Evolutionary conservation across 2,329 filamentous ascomycete genomes (phyloP).

Genomic region (Paecilomyces dactylethromorphus): DNA sequence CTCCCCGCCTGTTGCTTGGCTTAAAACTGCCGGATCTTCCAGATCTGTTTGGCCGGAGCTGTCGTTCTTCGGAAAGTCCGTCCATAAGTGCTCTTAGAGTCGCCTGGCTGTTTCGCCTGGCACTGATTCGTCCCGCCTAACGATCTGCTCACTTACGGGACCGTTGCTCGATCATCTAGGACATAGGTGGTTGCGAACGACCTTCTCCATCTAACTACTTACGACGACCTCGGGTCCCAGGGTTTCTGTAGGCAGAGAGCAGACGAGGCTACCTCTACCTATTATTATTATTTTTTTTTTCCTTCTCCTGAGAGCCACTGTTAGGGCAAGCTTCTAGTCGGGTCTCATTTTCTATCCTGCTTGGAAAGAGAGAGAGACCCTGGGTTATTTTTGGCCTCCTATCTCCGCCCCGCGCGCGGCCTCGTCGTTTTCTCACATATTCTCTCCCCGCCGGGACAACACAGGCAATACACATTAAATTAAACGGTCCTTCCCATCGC

Average conservation of each 20-base stretch:
- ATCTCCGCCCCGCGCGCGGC: not conserved
- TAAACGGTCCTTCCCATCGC: not conserved
- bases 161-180: not conserved
- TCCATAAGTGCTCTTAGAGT: not conserved
- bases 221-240: not conserved
- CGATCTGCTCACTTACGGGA: not conserved
- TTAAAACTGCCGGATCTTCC: not conserved
- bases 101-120: not conserved
- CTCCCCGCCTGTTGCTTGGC: not conserved
- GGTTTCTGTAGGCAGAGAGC: not conserved
- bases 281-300: not conserved
- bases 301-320: not conserved
- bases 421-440: not conserved
- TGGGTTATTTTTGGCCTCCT: not conserved
- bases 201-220: not conserved
- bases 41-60: not conserved
- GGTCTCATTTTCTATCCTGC: not conserved
- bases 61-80: not conserved
- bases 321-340: not conserved
- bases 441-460: not conserved
- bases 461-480: not conserved
- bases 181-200: not conserved
- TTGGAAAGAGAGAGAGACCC: not conserved
- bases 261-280: not conserved
- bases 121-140: not conserved